Percentiles rank a stretch among this genome's conserved stretches.
Conservation (phyloP, 2,329 filamentous ascomycete genomes). For the Emericellopsis cladophorae region DNA sequence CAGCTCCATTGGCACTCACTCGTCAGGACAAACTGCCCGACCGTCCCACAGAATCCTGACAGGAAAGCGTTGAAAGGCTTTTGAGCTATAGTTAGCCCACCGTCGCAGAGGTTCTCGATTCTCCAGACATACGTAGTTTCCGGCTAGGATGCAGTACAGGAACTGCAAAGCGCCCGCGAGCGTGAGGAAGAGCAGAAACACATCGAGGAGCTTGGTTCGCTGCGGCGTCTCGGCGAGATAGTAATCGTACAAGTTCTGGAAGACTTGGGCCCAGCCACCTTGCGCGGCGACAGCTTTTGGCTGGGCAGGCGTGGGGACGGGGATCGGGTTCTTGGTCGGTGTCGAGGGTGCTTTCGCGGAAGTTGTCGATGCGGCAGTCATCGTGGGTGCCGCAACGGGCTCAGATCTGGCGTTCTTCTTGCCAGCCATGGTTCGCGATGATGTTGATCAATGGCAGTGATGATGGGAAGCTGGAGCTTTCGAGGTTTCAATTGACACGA, state of each 20-base stretch:
- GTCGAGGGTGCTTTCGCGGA: constrained; percentile 16
- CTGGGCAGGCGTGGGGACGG: constrained; percentile 7
- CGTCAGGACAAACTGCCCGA: constrained; percentile 95
- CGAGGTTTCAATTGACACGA: constrained; percentile 14
- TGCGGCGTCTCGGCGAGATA: constrained; percentile 77
- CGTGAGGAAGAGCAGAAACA: constrained; percentile 80
- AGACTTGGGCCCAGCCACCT: constrained; percentile 43
- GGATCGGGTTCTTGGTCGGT: constrained; percentile 10
- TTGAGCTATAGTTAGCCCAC: not conserved
- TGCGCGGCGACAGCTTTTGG: constrained; percentile 3
- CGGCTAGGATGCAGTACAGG: constrained; percentile 77
- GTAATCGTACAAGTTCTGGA: constrained; percentile 58
- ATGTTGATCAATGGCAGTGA: not conserved
- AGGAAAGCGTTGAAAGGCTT: constrained; percentile 99
- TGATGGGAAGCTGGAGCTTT: not conserved
- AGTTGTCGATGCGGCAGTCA: constrained; percentile 17
- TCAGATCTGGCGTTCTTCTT: constrained; percentile 29
- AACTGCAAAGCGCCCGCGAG: constrained; percentile 85
- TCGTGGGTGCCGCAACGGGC: constrained; percentile 18
- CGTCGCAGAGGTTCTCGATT: not conserved
- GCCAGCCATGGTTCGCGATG: constrained; percentile 26
- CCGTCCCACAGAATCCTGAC: constrained; percentile 84
- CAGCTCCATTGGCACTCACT: constrained; percentile 36
- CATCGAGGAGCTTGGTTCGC: constrained; percentile 82
- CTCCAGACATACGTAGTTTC: constrained; percentile 73